Base-by-base conservation (phyloP, 805 yeast genomes). In the Saccharomycopsis sp. region DNA sequence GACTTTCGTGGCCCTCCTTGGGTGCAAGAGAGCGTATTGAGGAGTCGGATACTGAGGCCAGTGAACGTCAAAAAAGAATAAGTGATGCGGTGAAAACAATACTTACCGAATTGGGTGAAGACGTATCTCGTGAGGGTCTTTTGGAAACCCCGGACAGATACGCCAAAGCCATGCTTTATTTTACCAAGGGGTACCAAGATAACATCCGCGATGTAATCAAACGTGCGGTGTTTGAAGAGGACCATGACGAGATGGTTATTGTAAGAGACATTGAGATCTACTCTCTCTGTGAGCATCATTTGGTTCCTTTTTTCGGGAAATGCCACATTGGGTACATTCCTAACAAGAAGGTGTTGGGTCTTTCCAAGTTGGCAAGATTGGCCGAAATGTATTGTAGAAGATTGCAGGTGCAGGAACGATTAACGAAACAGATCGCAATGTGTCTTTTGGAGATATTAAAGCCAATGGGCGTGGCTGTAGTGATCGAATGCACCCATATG, bases 271-370 rank as follows among this genome's bases (percentile, higher is more conserved):
- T 94, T 58, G 97, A 90, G 65, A 82, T 94, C 56, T 88, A 85
- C 70, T 89, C 97, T 2, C 76, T 94, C 56, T 94, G 99, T 73
- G 99, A 94, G 73, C 99, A 94, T 71, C 99, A 94, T 73, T 75
- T 94, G 66, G 99, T 95, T 24, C 99, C 99, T 21, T 94, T 94
- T 70, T 89, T 84, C 66, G 99, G 99, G 58, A 94, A 92, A 67
- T 96, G 92, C 56, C 97, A 92, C 68, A 94, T 94, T 64, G 99
- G 95, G n/a, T 94, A 94, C 73, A 91, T 94, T 64, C 99, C 99
- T 61, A 89, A 90, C 71, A 89, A 89, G 67, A 82, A 90, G 62
- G 99, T 94, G 3, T 78, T 94, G 59, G 99, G 99, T 0, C 79
- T 94, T 52, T 86, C 95, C 56, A 94, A 94, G 71, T 79, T 94